A percentile compares a stretch with the other conserved stretches of the same genome.
Conservation (phyloP, 108 stramenopile genomes). For the Fragilaria crotonensis region DNA sequence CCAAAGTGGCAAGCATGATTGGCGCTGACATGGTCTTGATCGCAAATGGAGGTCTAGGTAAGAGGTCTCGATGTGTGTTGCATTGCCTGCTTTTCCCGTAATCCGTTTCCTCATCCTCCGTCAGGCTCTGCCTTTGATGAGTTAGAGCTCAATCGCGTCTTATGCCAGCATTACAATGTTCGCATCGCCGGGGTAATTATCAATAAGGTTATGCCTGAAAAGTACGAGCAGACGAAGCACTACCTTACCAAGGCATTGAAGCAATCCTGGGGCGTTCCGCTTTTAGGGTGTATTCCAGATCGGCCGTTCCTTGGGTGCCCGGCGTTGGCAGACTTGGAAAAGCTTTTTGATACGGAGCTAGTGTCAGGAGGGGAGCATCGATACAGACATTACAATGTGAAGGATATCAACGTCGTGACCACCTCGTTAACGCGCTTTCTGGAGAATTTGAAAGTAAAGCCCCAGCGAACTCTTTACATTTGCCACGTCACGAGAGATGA, state of each 20-base stretch:
- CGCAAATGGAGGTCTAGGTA: constrained; percentile 89
- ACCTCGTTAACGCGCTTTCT: constrained; percentile 76
- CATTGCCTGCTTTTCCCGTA: neutral
- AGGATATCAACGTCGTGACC: constrained; percentile 66
- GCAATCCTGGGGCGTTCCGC: constrained; percentile 60
- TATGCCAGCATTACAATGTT: constrained; percentile 75
- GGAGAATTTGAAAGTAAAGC: constrained; percentile 74
- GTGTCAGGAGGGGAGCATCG: constrained; percentile 64
- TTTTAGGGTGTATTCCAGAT: constrained; percentile 87
- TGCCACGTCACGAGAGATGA: constrained; percentile 89
- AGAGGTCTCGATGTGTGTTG: neutral
- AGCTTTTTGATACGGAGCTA: constrained; percentile 57
- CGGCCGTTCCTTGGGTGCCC: constrained; percentile 82
- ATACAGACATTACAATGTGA: constrained; percentile 66
- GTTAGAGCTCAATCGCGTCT: constrained; percentile 70
- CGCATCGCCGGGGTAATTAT: constrained; percentile 79
- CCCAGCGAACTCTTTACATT: constrained; percentile 79
- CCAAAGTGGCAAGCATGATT: constrained; percentile 72
- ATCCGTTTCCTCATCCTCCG: neutral
- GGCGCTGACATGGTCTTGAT: constrained; percentile 86
- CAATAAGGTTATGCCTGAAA: constrained; percentile 85
- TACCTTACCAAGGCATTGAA: constrained; percentile 58
- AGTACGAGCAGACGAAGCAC: constrained; percentile 64
- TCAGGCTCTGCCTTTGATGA: constrained; percentile 72
- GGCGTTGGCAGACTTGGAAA: constrained; percentile 72